These are phyloP conservation scores for Cymbopogon citratus DNA, from an alignment of 176 grass and related monocot species.

Conservation along the genomic window DNA sequence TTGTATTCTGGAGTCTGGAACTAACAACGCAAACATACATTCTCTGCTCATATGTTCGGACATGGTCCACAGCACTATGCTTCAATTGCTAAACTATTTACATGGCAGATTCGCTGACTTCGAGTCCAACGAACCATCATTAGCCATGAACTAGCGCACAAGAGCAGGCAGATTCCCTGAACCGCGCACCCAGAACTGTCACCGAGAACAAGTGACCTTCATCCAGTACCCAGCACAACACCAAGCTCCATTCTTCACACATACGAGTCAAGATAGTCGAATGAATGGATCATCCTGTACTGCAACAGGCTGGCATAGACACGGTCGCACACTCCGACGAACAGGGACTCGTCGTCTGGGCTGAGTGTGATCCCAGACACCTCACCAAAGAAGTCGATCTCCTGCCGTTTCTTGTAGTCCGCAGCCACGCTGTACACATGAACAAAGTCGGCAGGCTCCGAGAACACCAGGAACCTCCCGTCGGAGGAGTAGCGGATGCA, in stretches of 20 bases:
- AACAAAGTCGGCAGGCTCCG: constrained; percentile 76
- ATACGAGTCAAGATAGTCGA: constrained; percentile 45
- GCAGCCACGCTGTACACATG: constrained; percentile 41
- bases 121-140: background rate
- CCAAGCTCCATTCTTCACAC: constrained; percentile 16
- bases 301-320: constrained; percentile 75
- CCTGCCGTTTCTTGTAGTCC: constrained; percentile 62
- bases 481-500: constrained; percentile 81
- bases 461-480: constrained; percentile 62
- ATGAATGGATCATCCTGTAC: constrained; percentile 44
- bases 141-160: background rate
- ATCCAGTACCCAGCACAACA: background rate
- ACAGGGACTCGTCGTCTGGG: constrained; percentile 58
- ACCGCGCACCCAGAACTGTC: background rate
- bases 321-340: constrained; percentile 69
- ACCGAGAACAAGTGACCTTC: background rate
- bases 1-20: background rate
- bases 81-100: constrained; percentile 18
- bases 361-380: constrained; percentile 79
- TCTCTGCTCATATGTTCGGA: background rate
- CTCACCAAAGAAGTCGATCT: constrained; percentile 85
- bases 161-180: constrained; percentile 16
- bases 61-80: background rate
- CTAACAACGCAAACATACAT: background rate
- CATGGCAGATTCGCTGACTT: background rate